Base-by-base conservation (phyloP, 257 asterid species). In the Gentiana straminea region DNA sequence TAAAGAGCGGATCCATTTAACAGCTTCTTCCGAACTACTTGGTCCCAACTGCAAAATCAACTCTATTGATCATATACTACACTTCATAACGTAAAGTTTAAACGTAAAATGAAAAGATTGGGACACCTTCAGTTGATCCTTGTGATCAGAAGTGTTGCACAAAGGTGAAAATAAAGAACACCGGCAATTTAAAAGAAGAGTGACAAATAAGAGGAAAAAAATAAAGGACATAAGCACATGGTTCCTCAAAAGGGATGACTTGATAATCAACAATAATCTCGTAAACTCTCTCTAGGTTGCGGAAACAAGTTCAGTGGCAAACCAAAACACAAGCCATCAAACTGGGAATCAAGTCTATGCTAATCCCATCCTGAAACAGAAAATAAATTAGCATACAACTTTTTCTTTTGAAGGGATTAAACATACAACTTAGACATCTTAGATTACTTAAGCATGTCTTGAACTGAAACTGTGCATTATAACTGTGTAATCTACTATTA, bases 11-110 rank as follows among this genome's bases (percentile, higher is more conserved):
- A 83, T 85, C 97, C 97, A 89, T 59, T 54, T 63, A 37, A 86
- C 86, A 9, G 95, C 95, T 62, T 85, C 95, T 75, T 89, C 97
- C 2, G 97, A 83, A 77, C 95, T 85, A 46, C 68, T 76, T n/a
- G 94, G 80, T 60, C 91, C 97, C 4, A 89, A 74, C 97, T 89
- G 65, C 50, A 68, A 71, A 70, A 58, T 57, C 57, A 45, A 75
- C 59, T 46, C 46, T 54, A 37, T 38, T 60, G 50, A 39, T 55
- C 55, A 60, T 55, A 50, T 35, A 5, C 33, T 43, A 47, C n/a
- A 32, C 35, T 9, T 33, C 62, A 13, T 35, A 55, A 63, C 15
- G 33, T 13, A 33, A 36, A 59, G 12, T 15, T 15, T 41, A 13
- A 51, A 7, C 57, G 52, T 45, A 49, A 37, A 62, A 69, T 38